These are phyloP conservation scores for Starmerella scarabaei DNA, from an alignment of 805 yeast genomes.

Conservation along the genomic window DNA sequence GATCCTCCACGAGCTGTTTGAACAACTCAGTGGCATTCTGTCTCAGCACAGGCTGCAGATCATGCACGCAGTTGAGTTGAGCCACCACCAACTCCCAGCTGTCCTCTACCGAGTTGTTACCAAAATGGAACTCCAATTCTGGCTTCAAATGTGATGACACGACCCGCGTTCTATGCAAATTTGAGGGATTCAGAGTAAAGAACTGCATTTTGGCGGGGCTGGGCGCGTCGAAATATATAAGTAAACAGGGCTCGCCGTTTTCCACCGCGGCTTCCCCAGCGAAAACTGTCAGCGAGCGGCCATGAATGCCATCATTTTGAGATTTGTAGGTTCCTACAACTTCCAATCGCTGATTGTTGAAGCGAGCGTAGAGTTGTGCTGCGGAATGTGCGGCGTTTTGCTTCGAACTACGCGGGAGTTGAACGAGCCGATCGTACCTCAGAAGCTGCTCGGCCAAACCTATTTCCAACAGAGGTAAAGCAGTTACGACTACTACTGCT, in stretches of 20 bases:
- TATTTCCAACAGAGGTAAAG: slow-evolving; percentile 15
- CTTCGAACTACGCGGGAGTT: slow-evolving; percentile 1
- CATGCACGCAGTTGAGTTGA: slow-evolving; percentile 29
- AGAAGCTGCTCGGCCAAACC: slow-evolving; percentile 14
- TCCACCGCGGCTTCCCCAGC: background rate
- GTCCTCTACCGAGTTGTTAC: slow-evolving; percentile 2
- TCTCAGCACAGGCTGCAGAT: slow-evolving; percentile 24
- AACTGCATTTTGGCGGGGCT: slow-evolving; percentile 58
- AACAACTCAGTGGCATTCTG: slow-evolving; percentile 21
- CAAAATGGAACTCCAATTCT: slow-evolving; percentile 9
- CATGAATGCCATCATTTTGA: background rate
- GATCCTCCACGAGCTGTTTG: slow-evolving; percentile 17
- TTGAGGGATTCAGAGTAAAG: slow-evolving; percentile 60
- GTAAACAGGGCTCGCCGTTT: background rate
- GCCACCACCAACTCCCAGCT: slow-evolving; percentile 19
- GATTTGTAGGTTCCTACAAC: slow-evolving; percentile 12
- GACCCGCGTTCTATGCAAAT: slow-evolving; percentile 35
- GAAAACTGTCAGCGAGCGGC: background rate
- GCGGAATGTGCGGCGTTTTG: slow-evolving; percentile 5
- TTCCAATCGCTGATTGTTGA: slow-evolving; percentile 11
- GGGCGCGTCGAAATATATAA: slow-evolving; percentile 60
- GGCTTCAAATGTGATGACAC: background rate
- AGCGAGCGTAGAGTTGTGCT: slow-evolving; percentile 13
- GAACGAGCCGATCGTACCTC: slow-evolving; percentile 13
- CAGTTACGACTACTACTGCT: slow-evolving; percentile 18